Evolutionary conservation across 2,329 filamentous ascomycete genomes (phyloP).

Genomic region (Fusarium palustre): DNA sequence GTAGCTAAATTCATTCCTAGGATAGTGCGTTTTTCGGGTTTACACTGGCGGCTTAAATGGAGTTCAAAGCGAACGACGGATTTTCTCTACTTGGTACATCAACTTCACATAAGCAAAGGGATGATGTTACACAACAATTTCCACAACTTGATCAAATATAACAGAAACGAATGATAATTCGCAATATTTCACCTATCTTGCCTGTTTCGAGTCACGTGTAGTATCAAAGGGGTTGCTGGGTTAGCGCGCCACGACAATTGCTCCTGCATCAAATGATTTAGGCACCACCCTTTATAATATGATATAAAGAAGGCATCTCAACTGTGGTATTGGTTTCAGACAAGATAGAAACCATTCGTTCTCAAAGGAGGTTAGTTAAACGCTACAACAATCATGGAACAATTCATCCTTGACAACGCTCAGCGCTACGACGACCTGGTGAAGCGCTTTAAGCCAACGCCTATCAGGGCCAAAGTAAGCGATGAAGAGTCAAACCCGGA

Average conservation of each 20-base stretch:
- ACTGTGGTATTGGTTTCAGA: too few species aligned
- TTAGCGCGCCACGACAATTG: constrained; percentile 24
- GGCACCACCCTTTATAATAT: constrained; percentile 26
- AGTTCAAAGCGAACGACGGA: not conserved
- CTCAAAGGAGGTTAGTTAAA: not conserved
- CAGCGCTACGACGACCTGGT: constrained; percentile 49
- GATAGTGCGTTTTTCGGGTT: not conserved
- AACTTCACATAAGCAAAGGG: not conserved
- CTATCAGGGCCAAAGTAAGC: constrained; percentile 8
- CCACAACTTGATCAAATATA: not conserved
- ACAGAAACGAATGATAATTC: not conserved
- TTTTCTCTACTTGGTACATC: not conserved
- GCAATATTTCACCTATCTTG: not conserved
- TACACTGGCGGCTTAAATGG: accelerated
- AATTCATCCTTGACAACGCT: constrained; percentile 50
- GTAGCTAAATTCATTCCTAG: not conserved
- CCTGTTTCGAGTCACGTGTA: not conserved
- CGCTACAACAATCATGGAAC: constrained; percentile 45
- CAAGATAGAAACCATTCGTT: not conserved
- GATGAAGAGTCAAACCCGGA: constrained; percentile 37
- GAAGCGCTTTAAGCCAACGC: constrained; percentile 43
- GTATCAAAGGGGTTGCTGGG: constrained; percentile 29
- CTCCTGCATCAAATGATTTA: constrained; percentile 18
- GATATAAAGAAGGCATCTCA: constrained; percentile 4
- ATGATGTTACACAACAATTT: constrained; percentile 1